Conservation (phyloP, 2,329 filamentous ascomycete genomes). For the Myriosclerotinia scirpicola region DNA sequence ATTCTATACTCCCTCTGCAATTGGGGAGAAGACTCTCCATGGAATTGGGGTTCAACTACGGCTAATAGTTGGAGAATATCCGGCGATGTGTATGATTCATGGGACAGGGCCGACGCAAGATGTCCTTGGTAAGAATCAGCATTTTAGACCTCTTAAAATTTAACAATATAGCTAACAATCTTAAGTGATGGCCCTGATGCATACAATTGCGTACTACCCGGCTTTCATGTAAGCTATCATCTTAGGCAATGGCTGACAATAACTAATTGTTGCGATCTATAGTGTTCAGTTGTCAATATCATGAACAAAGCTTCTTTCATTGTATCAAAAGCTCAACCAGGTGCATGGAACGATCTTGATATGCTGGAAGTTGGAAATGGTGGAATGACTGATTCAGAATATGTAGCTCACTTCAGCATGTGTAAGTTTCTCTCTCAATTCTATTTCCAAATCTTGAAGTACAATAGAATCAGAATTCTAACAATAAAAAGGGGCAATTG, state of each 20-base stretch:
- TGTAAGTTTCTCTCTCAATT: constrained; percentile 29
- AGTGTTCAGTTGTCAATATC: constrained; percentile 39
- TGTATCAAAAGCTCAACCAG: constrained; percentile 38
- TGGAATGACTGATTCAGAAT: constrained; percentile 43
- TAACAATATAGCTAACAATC: not conserved
- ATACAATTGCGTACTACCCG: constrained; percentile 37
- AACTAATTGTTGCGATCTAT: not conserved
- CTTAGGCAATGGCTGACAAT: too few relatives aligned
- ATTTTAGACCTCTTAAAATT: not conserved
- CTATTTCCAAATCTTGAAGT: not conserved
- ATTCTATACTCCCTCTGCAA: constrained; percentile 46
- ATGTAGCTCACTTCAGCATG: constrained; percentile 39
- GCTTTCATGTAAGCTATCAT: constrained; percentile 31
- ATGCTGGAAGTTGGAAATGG: constrained; percentile 43
- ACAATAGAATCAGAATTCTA: constrained; percentile 10
- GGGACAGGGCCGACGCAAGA: constrained; percentile 45
- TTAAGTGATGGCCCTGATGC: constrained; percentile 43
- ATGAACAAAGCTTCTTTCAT: constrained; percentile 38
- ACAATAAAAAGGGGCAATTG: constrained; percentile 32
- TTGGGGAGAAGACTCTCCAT: constrained; percentile 52
- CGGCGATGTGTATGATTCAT: constrained; percentile 43
- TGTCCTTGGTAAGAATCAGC: constrained; percentile 35
- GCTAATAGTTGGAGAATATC: constrained; percentile 44
- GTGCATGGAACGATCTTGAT: constrained; percentile 41
- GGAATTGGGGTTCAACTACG: constrained; percentile 42